Evolutionary conservation across 331 rosid species (phyloP).

Genomic region (Dryas integrifolia): DNA sequence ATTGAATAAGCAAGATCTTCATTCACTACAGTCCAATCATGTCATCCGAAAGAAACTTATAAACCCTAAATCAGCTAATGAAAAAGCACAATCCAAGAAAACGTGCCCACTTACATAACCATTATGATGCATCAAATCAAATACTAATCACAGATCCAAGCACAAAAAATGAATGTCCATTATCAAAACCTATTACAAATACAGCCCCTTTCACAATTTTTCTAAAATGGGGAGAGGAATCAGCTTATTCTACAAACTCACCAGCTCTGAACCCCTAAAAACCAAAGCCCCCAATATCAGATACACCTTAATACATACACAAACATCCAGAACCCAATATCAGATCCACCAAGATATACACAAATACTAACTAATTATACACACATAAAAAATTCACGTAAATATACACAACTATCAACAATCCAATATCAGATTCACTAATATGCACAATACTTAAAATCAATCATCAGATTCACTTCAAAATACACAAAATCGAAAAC

Average conservation of each 20-base stretch:
- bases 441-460: background rate
- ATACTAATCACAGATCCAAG: constrained; percentile 6
- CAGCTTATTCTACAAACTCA: background rate
- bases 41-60: background rate
- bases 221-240: background rate
- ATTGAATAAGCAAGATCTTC: background rate
- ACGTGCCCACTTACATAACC: background rate
- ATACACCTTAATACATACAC: background rate
- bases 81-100: background rate
- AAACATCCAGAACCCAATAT: background rate
- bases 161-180: background rate
- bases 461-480: background rate
- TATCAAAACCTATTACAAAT: background rate
- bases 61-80: background rate
- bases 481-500: constrained; percentile 10
- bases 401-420: background rate
- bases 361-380: background rate
- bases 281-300: background rate
- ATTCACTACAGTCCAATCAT: background rate
- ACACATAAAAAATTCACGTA: background rate
- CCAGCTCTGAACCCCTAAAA: constrained; percentile 14
- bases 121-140: background rate
- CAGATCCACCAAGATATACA: background rate
- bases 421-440: background rate
- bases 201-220: background rate